Conservation (phyloP, 2,329 filamentous ascomycete species). For the Cercospora sesami region DNA sequence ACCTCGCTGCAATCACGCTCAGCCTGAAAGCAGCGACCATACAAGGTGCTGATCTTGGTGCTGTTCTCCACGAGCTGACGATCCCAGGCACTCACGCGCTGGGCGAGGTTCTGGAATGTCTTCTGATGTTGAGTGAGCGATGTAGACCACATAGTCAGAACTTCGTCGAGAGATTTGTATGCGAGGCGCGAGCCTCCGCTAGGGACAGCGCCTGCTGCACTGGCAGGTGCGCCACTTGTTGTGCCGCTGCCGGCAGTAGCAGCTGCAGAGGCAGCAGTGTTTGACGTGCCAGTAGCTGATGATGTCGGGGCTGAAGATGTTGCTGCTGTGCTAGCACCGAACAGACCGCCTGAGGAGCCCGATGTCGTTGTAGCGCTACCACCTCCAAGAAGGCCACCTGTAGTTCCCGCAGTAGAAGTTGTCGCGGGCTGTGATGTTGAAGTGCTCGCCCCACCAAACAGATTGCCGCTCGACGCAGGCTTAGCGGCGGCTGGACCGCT, state of each 20-base stretch:
- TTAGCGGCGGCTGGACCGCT: neutral
- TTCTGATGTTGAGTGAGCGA: conserved; percentile 96
- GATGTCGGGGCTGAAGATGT: neutral
- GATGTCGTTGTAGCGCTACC: conserved; percentile 2
- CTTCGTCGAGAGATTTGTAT: conserved; percentile 99
- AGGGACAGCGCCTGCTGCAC: conserved; percentile 74
- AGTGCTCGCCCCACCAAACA: conserved; percentile 8
- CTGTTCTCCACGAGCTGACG: conserved; percentile 88
- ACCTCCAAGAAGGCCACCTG: neutral
- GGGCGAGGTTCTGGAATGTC: conserved; percentile 88
- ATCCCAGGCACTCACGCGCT: conserved; percentile 87
- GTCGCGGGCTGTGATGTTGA: conserved; percentile 8
- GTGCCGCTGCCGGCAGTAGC: conserved; percentile 2
- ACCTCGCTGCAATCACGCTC: conserved; percentile 91
- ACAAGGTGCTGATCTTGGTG: conserved; percentile 91
- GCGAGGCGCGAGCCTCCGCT: conserved; percentile 82
- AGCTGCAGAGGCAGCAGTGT: neutral
- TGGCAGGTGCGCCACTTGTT: conserved; percentile 11
- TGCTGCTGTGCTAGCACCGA: conserved; percentile 13
- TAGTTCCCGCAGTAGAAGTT: conserved; percentile 8
- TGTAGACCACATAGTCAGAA: conserved; percentile 93
- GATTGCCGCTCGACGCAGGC: conserved; percentile 8
- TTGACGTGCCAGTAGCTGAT: neutral
- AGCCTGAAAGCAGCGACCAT: conserved; percentile 87
- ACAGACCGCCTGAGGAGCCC: conserved; percentile 14